Conservation (phyloP, 202 grass and related monocot species). For the Eragrostis tef region DNA sequence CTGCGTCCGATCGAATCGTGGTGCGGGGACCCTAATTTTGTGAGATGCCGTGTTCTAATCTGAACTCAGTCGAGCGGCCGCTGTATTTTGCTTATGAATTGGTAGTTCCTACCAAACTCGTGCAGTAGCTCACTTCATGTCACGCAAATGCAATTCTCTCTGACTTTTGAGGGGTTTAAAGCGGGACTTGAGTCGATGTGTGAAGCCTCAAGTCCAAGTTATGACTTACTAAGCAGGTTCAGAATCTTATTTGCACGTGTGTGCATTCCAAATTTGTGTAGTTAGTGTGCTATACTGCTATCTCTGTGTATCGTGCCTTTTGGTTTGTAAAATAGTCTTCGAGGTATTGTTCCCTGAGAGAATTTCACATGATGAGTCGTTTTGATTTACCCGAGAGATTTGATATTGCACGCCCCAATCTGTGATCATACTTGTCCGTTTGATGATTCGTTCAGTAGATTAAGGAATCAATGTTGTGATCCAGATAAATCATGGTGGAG, state of each 20-base stretch:
- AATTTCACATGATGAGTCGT: neutral
- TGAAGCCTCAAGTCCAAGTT: neutral
- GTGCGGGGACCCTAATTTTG: neutral
- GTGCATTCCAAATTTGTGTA: neutral
- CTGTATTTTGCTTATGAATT: constrained; percentile 7
- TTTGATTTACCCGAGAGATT: neutral
- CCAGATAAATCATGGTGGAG: neutral
- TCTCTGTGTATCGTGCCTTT: neutral
- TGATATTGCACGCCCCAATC: neutral
- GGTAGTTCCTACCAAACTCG: neutral
- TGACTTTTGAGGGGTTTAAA: neutral
- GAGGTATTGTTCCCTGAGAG: neutral
- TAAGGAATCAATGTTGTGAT: neutral
- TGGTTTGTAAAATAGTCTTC: neutral
- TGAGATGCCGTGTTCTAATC: neutral
- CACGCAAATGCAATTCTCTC: neutral
- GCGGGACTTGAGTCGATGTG: neutral
- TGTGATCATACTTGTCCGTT: neutral
- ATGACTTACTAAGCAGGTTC: neutral
- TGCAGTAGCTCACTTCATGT: neutral
- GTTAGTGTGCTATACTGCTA: neutral
- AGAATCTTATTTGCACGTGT: neutral
- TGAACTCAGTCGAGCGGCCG: constrained; percentile 4
- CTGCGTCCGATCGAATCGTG: constrained; percentile 23
- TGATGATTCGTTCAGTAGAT: neutral